Percentiles rank a stretch among this genome's conserved stretches.
Conservation (phyloP, 108 stramenopile genomes). For the Pelagomonas calceolata region DNA sequence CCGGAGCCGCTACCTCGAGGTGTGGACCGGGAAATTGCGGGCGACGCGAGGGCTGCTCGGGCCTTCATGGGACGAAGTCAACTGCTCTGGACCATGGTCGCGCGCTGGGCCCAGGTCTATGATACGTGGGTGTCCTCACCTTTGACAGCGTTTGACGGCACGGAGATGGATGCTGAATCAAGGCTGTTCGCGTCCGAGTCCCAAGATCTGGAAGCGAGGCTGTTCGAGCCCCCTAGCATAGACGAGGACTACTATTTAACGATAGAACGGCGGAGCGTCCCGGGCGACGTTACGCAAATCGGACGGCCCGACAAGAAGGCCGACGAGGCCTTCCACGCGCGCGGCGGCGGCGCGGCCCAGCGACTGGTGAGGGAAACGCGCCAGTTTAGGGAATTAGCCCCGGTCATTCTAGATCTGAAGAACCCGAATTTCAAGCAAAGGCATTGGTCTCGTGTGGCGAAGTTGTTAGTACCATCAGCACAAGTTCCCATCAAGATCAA, state of each 20-base stretch:
- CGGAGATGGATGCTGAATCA: background rate
- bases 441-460: background rate
- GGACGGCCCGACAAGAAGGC: no score
- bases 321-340: no score
- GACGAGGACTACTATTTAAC: background rate
- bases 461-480: background rate
- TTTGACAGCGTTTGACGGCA: background rate
- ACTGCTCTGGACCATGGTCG: background rate
- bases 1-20: background rate
- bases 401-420: background rate
- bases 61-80: background rate
- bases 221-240: background rate
- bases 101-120: background rate
- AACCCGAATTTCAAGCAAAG: background rate
- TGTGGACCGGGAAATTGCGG: background rate
- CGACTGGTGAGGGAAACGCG: background rate
- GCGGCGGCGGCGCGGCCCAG: background rate
- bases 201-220: background rate
- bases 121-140: background rate
- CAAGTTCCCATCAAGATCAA: background rate
- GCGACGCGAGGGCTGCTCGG: background rate
- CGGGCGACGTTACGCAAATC: no score
- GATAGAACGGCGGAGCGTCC: no score
- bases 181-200: background rate
- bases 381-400: background rate